Base-by-base conservation (phyloP, 495 filamentous ascomycete species). In the Margaritispora aquatica region DNA sequence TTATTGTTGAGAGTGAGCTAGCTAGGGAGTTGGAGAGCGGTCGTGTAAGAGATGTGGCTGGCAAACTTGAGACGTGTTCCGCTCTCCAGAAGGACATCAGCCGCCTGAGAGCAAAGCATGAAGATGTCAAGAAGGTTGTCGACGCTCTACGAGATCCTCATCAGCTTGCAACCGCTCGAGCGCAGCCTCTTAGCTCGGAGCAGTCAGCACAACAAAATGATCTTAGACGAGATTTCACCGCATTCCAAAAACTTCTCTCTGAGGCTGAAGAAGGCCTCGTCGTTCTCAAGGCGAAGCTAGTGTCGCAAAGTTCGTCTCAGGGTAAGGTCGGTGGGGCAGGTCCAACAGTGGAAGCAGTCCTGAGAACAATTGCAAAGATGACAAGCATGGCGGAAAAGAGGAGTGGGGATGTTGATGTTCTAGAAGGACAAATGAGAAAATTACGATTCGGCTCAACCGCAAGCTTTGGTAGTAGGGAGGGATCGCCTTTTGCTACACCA, bases 261-360 rank as follows among this genome's bases (percentile, higher is more conserved):
- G 84, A 94, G 44, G 78, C 90, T 1, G 95, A 97, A 69, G 86
- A 92, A 66, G 84, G 79, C 1, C 74, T 96, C n/a, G 85, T 86
- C 0, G 65, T 96, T 50, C 80, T 97, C n/a, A 85, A 87, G 61
- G 85, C 92, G 2, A 88, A 86, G 63, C 76, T 97, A 22, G 85
- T 88, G 1, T 78, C 82, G 17, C 77, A 78, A 1, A 69, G 71
- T 10, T 71, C 73, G 27, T 74, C 75, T 21, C 71, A 67, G 15
- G 72, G 76, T 36, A 74, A 71, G 44, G 73, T 69, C n/a, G 68
- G 60, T 57, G 67, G 71, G 1, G 55, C 70, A 13, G 67, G 72
- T 1, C 95, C 94, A 1, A 97, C 93, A 0, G 87, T 96, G 1
- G 95, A 97, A 62, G 90, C 90, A 8, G 90, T 97, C 20, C 83